phyloP scores from a whole-genome alignment of 805 yeast species.

The Yarrowia yakushimensis region DNA sequence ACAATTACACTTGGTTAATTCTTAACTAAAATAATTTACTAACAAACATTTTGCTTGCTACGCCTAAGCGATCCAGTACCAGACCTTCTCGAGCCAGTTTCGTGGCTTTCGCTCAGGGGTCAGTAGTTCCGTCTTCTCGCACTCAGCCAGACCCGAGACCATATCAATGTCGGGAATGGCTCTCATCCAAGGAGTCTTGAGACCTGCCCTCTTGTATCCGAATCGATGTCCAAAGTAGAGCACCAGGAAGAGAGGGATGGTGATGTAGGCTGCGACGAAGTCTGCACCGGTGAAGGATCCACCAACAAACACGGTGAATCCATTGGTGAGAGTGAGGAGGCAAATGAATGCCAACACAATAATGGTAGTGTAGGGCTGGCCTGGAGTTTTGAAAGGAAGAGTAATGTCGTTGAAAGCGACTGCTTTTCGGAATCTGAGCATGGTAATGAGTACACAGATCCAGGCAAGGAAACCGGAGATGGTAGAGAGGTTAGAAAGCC shows the following conservation, averaged over 20 bases:
- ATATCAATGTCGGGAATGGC: constrained; percentile 55
- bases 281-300: constrained; percentile 49
- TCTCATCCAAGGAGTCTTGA: neutral
- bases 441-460: constrained; percentile 52
- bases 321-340: constrained; percentile 60
- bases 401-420: constrained; percentile 48
- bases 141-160: constrained; percentile 50
- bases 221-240: constrained; percentile 57
- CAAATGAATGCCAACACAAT: constrained; percentile 49
- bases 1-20: too few species aligned
- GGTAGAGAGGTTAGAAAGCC: constrained; percentile 64
- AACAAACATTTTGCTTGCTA: neutral
- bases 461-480: constrained; percentile 66
- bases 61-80: constrained; percentile 50
- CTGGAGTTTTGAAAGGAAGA: constrained; percentile 53
- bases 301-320: constrained; percentile 62
- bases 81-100: constrained; percentile 44
- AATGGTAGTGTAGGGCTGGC: constrained; percentile 59
- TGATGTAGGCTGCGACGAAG: constrained; percentile 70
- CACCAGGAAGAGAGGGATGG: constrained; percentile 53
- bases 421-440: constrained; percentile 63
- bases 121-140: constrained; percentile 54
- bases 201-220: constrained; percentile 43
- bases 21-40: constrained; percentile 3
- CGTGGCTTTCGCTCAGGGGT: constrained; percentile 36